A percentile compares a stretch with the other conserved stretches of the same genome.
Conservation (phyloP, 2,329 filamentous ascomycete species). For the Coniochaeta sp. region DNA sequence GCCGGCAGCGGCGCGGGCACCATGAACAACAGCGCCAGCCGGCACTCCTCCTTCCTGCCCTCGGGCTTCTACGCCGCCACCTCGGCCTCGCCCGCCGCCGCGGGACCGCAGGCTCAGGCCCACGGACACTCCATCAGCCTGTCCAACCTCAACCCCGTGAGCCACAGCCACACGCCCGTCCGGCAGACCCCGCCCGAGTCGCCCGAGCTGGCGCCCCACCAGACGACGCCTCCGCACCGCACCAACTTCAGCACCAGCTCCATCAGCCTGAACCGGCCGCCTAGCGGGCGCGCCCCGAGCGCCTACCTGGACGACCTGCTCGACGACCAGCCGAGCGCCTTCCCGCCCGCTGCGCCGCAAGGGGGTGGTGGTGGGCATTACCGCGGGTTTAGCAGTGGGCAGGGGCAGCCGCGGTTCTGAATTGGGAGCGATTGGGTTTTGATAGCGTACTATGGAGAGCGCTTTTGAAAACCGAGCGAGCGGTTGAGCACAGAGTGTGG, state of each 20-base stretch:
- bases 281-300: constrained; percentile 71
- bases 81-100: constrained; percentile 43
- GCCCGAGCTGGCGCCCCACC: constrained; percentile 42
- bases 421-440: not conserved
- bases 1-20: constrained; percentile 52
- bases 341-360: constrained; percentile 29
- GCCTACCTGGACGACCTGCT: constrained; percentile 87
- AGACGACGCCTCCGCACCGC: constrained; percentile 17
- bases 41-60: constrained; percentile 76
- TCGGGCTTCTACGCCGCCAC: constrained; percentile 80
- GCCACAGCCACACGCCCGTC: constrained; percentile 35
- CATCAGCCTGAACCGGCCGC: constrained; percentile 56
- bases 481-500: not conserved
- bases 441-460: not conserved
- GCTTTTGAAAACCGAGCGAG: no score
- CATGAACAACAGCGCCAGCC: constrained; percentile 44
- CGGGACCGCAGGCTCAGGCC: constrained; percentile 28
- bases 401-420: not conserved
- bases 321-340: constrained; percentile 57
- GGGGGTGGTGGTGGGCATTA: not conserved
- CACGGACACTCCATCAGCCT: constrained; percentile 50
- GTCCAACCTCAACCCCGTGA: constrained; percentile 54
- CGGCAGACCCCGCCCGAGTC: constrained; percentile 57
- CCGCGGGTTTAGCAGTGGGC: not conserved
- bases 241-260: constrained; percentile 55